phyloP scores from a whole-genome alignment of 2,329 filamentous ascomycete species.

The Ceratocystis cacaofunesta region DNA sequence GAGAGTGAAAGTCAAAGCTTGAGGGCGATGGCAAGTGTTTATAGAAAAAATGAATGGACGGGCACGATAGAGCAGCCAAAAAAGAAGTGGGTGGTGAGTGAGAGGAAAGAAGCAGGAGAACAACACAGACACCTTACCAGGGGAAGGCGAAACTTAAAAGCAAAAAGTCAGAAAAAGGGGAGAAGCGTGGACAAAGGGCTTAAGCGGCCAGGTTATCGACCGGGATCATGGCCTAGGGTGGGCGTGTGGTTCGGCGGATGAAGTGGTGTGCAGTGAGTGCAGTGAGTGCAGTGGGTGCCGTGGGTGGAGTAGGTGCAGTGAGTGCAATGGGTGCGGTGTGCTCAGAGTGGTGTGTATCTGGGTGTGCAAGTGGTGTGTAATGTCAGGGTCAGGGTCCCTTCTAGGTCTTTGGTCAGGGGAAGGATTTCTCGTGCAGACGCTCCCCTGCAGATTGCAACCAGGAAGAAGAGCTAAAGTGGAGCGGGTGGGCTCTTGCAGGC shows the following conservation, averaged over 20 bases:
- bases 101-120: conserved; percentile 8
- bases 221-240: background rate
- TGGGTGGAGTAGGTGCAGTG: too few relatives aligned
- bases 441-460: background rate
- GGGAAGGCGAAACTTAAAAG: conserved; percentile 15
- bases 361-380: background rate
- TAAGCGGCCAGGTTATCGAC: background rate
- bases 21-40: conserved; percentile 1
- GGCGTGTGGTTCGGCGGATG: background rate
- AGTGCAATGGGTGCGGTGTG: too few relatives aligned
- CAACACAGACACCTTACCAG: conserved; percentile 11
- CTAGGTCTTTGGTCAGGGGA: background rate
- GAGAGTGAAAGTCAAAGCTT: background rate
- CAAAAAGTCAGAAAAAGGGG: conserved; percentile 6
- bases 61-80: conserved; percentile 9
- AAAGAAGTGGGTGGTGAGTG: background rate
- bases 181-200: background rate
- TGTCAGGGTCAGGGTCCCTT: background rate
- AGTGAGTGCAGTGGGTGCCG: background rate
- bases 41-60: conserved; percentile 14
- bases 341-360: too few relatives aligned
- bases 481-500: background rate
- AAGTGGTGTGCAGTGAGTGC: background rate
- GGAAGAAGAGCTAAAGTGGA: background rate
- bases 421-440: background rate